A percentile compares a stretch with the other conserved stretches of the same genome.
phyloP scores from a whole-genome alignment of 2,329 filamentous ascomycete species.

The Escovopsis sp. region DNA sequence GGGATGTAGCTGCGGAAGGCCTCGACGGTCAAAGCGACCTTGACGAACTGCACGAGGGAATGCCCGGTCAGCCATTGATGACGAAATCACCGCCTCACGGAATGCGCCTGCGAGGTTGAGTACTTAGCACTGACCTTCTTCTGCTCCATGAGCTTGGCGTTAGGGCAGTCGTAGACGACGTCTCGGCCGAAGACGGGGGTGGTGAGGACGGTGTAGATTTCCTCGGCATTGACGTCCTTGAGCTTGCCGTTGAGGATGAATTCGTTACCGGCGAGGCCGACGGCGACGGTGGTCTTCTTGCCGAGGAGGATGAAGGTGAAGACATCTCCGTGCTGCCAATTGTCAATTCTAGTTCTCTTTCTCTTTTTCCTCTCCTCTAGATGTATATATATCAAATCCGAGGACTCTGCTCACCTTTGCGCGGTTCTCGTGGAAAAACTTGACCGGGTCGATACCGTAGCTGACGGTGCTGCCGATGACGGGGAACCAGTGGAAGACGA shows the following conservation, averaged over 20 bases:
- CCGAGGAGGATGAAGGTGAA: slow-evolving; percentile 83
- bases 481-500: slow-evolving; percentile 72
- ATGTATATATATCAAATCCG: background rate
- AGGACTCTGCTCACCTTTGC: slow-evolving; percentile 46
- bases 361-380: too few relatives aligned
- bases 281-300: slow-evolving; percentile 75
- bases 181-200: slow-evolving; percentile 64
- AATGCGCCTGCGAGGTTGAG: background rate
- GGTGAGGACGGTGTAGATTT: slow-evolving; percentile 70
- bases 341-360: background rate
- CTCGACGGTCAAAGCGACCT: slow-evolving; percentile 61
- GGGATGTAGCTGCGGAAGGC: slow-evolving; percentile 63
- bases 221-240: slow-evolving; percentile 79
- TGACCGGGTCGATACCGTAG: slow-evolving; percentile 89
- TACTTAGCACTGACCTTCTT: slow-evolving; percentile 52
- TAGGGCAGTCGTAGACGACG: slow-evolving; percentile 84
- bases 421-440: slow-evolving; percentile 65
- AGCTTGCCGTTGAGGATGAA: slow-evolving; percentile 87
- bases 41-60: slow-evolving; percentile 48
- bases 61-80: background rate
- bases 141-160: slow-evolving; percentile 88
- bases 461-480: slow-evolving; percentile 80
- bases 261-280: slow-evolving; percentile 73
- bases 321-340: slow-evolving; percentile 61
- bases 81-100: background rate